phyloP scores from a whole-genome alignment of 2,329 filamentous ascomycete species.

The Penicillium sp. region DNA sequence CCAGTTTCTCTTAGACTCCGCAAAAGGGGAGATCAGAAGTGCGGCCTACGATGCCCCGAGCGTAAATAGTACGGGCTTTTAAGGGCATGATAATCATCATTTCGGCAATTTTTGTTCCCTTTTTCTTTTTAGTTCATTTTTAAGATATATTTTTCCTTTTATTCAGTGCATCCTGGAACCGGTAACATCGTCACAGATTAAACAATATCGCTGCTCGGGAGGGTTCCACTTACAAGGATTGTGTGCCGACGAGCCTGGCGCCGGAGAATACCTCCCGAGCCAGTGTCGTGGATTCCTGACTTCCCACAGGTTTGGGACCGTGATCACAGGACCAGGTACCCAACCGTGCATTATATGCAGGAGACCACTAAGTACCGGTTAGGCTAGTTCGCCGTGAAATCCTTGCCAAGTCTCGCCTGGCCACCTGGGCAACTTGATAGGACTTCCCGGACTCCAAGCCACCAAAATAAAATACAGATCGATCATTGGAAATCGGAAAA shows the following conservation, averaged over 20 bases:
- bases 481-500: background rate
- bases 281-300: background rate
- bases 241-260: background rate
- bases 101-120: background rate
- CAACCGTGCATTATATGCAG: constrained; percentile 10
- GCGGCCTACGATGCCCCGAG: background rate
- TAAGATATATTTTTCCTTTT: background rate
- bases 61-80: background rate
- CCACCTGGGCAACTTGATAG: background rate
- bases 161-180: no score
- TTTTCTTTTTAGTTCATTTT: background rate
- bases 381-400: constrained; percentile 11
- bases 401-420: background rate
- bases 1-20: background rate
- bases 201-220: background rate
- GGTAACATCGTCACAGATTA: background rate
- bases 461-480: background rate
- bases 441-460: background rate
- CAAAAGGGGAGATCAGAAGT: constrained; percentile 1
- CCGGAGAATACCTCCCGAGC: constrained; percentile 10
- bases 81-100: no score
- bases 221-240: background rate
- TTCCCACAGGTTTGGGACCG: constrained; percentile 2
- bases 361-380: constrained; percentile 13
- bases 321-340: constrained; percentile 11